Conservation (phyloP, 2,329 filamentous ascomycete species). For the Trichoderma asperellum region DNA sequence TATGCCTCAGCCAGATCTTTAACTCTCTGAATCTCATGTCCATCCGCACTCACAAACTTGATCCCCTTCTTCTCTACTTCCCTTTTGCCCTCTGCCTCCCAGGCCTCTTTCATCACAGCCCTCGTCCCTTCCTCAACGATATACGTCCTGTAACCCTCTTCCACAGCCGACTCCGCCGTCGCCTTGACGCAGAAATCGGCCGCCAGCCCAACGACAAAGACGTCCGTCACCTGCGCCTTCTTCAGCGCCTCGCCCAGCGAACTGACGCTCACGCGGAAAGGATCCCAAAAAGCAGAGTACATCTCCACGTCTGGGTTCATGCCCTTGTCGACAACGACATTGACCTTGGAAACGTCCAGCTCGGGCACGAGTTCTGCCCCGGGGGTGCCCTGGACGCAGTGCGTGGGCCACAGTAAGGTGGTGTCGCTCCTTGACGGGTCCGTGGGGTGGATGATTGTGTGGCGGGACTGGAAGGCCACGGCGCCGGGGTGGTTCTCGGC, state of each 20-base stretch:
- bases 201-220: slow-evolving; percentile 85
- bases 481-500: slow-evolving; percentile 74
- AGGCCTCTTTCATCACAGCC: slow-evolving; percentile 66
- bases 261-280: slow-evolving; percentile 68
- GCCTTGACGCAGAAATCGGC: slow-evolving; percentile 86
- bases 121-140: slow-evolving; percentile 79
- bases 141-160: slow-evolving; percentile 75
- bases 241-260: slow-evolving; percentile 64
- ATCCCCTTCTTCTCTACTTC: slow-evolving; percentile 8
- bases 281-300: slow-evolving; percentile 90
- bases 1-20: not conserved
- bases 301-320: slow-evolving; percentile 77
- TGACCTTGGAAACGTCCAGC: slow-evolving; percentile 63
- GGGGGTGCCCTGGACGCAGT: slow-evolving; percentile 77
- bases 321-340: slow-evolving; percentile 78
- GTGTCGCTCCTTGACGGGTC: slow-evolving; percentile 65
- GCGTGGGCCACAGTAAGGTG: slow-evolving; percentile 82
- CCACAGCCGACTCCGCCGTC: slow-evolving; percentile 77
- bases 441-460: slow-evolving; percentile 68
- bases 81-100: slow-evolving; percentile 58
- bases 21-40: slow-evolving; percentile 9
- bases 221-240: slow-evolving; percentile 67
- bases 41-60: slow-evolving; percentile 4
- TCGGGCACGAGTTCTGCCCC: slow-evolving; percentile 77
- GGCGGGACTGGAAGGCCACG: slow-evolving; percentile 66